These are phyloP conservation scores for Aphanomyces astaci DNA, from an alignment of 352 stramenopile species.

Conservation along the genomic window DNA sequence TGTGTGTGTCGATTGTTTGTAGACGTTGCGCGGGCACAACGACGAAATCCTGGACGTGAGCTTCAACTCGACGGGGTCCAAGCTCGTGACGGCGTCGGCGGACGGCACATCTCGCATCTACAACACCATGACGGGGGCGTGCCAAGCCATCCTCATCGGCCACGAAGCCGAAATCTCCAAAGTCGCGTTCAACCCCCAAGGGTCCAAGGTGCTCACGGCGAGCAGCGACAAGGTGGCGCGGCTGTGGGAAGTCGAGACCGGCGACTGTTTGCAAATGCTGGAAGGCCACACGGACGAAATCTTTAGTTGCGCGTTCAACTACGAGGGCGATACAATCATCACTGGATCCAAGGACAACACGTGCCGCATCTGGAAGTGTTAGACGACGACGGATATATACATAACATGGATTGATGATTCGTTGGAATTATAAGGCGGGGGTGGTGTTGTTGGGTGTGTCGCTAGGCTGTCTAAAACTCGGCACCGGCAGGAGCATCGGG, in stretches of 20 bases:
- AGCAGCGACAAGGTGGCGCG: slow-evolving; percentile 91
- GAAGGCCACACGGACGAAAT: slow-evolving; percentile 97
- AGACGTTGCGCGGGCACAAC: slow-evolving; percentile 90
- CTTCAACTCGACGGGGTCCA: slow-evolving; percentile 92
- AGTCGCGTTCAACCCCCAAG: slow-evolving; percentile 92
- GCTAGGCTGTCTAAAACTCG: background rate
- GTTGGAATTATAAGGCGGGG: background rate
- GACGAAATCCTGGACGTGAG: slow-evolving; percentile 94
- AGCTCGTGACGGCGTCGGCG: slow-evolving; percentile 89
- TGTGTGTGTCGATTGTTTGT: background rate
- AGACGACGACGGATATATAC: background rate
- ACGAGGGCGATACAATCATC: slow-evolving; percentile 95
- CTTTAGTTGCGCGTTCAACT: slow-evolving; percentile 95
- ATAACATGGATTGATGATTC: slow-evolving; percentile 13
- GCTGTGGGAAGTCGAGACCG: slow-evolving; percentile 91
- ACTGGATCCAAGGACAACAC: slow-evolving; percentile 88
- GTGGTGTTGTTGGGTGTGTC: background rate
- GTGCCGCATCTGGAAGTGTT: slow-evolving; percentile 74
- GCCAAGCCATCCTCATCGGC: slow-evolving; percentile 90
- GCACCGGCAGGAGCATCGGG: slow-evolving; percentile 12
- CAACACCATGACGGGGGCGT: slow-evolving; percentile 94
- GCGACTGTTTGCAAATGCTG: slow-evolving; percentile 91
- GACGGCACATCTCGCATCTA: slow-evolving; percentile 92
- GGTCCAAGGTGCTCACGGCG: slow-evolving; percentile 91
- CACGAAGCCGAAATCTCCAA: slow-evolving; percentile 95